Evolutionary conservation across 768 basidiomycete species (phyloP).

Genomic region (Trametopsis cervina): DNA sequence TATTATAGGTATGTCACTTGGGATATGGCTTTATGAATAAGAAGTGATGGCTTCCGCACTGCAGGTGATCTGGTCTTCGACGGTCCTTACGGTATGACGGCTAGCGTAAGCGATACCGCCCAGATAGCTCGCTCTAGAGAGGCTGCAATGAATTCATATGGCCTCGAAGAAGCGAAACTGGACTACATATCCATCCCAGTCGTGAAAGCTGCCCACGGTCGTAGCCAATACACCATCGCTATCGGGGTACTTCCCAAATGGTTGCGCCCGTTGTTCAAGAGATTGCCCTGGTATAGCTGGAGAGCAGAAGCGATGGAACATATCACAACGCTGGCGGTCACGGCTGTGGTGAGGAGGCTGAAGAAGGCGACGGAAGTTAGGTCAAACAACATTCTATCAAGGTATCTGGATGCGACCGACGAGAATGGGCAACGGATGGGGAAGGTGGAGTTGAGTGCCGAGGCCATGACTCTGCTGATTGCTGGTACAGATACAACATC

Average conservation of each 20-base stretch:
- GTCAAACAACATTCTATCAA: slow-evolving; percentile 1
- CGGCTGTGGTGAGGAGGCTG: slow-evolving; percentile 11
- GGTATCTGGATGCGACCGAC: slow-evolving; percentile 6
- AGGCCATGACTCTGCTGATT: slow-evolving; percentile 10
- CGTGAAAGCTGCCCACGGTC: slow-evolving; percentile 3
- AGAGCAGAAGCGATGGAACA: neutral
- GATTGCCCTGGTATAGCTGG: neutral
- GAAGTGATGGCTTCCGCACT: neutral
- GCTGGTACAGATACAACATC: slow-evolving; percentile 14
- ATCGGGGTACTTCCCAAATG: slow-evolving; percentile 4
- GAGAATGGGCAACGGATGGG: slow-evolving; percentile 5
- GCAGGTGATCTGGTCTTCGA: slow-evolving; percentile 72
- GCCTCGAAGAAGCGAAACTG: slow-evolving; percentile 21
- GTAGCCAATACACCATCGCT: neutral
- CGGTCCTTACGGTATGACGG: slow-evolving; percentile 78
- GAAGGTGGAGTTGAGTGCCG: slow-evolving; percentile 9
- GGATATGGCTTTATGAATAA: neutral
- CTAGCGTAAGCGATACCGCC: slow-evolving; percentile 59
- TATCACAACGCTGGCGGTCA: slow-evolving; percentile 3
- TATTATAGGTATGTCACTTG: slow-evolving; percentile 45
- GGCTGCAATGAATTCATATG: slow-evolving; percentile 49
- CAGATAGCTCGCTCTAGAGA: slow-evolving; percentile 48
- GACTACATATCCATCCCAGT: slow-evolving; percentile 1
- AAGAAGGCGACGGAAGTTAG: neutral
- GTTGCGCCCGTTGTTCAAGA: slow-evolving; percentile 1